phyloP scores from a whole-genome alignment of 371 early-diverging fungal species.

The Dichotomocladium elegans region DNA sequence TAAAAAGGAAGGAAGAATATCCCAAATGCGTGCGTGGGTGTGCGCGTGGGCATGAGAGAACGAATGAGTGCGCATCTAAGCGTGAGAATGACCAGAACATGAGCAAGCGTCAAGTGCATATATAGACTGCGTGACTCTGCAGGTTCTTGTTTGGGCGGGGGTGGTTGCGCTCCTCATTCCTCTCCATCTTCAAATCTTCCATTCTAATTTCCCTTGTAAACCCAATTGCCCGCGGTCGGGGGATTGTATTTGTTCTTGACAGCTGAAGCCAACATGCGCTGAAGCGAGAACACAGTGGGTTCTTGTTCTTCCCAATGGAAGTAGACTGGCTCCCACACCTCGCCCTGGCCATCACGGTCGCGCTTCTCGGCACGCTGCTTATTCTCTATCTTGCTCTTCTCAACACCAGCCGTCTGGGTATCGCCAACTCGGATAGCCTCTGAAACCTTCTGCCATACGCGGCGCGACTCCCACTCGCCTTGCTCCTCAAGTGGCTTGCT shows the following conservation, averaged over 20 bases:
- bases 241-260: slow-evolving; percentile 35
- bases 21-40: too few species aligned
- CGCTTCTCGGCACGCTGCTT: slow-evolving; percentile 61
- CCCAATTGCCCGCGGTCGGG: slow-evolving; percentile 41
- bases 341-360: slow-evolving; percentile 51
- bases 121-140: too few species aligned
- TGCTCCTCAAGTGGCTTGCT: slow-evolving; percentile 51
- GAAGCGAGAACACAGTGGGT: slow-evolving; percentile 28
- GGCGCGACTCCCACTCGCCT: slow-evolving; percentile 60
- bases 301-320: slow-evolving; percentile 56
- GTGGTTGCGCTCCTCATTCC: too few species aligned
- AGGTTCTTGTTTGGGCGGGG: too few species aligned
- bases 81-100: too few species aligned
- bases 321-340: slow-evolving; percentile 56
- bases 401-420: slow-evolving; percentile 58
- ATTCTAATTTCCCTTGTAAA: too few species aligned
- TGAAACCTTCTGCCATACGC: slow-evolving; percentile 69
- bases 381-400: slow-evolving; percentile 72
- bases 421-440: slow-evolving; percentile 65
- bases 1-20: too few species aligned
- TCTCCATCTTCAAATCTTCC: too few species aligned
- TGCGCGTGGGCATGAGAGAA: too few species aligned
- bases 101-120: too few species aligned
- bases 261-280: slow-evolving; percentile 34
- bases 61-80: too few species aligned